phyloP scores from a whole-genome alignment of 768 basidiomycete species.

The Trametes meyenii region DNA sequence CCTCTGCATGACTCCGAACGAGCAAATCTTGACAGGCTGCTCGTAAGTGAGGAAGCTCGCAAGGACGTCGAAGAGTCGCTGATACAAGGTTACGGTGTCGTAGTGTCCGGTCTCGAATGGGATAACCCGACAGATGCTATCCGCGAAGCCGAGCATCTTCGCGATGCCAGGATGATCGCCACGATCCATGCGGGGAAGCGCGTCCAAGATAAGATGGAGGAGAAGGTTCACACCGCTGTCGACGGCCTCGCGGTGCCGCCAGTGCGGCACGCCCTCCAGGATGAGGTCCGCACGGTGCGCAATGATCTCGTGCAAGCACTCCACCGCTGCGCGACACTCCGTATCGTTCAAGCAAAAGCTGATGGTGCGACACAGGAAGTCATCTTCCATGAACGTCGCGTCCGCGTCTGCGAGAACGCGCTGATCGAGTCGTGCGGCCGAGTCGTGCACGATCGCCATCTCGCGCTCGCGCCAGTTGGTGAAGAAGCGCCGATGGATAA shows the following conservation, averaged over 20 bases:
- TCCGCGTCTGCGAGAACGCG: conserved; percentile 23
- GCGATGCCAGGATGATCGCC: neutral
- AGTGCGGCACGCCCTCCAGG: conserved; percentile 15
- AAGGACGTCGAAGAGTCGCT: conserved; percentile 7
- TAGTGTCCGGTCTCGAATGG: conserved; percentile 21
- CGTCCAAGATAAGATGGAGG: conserved; percentile 18
- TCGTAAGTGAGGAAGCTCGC: neutral
- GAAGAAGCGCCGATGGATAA: conserved; percentile 13
- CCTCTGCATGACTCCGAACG: conserved; percentile 12
- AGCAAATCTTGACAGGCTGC: neutral
- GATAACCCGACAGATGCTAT: conserved; percentile 18
- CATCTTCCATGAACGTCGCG: conserved; percentile 26
- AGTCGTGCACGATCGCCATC: conserved; percentile 8
- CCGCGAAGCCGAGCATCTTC: conserved; percentile 9
- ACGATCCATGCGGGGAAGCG: conserved; percentile 10
- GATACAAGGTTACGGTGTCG: conserved; percentile 11
- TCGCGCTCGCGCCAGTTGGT: conserved; percentile 26
- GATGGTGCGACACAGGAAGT: conserved; percentile 21
- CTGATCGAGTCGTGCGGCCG: conserved; percentile 15
- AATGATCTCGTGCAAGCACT: conserved; percentile 20
- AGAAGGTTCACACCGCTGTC: conserved; percentile 15
- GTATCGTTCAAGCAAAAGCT: conserved; percentile 21
- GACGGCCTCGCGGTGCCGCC: conserved; percentile 14
- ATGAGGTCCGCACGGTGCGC: conserved; percentile 14
- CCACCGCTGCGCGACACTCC: neutral